Evolutionary conservation across 306 rosid genomes (phyloP).

Genomic region (Medicago lupulina): DNA sequence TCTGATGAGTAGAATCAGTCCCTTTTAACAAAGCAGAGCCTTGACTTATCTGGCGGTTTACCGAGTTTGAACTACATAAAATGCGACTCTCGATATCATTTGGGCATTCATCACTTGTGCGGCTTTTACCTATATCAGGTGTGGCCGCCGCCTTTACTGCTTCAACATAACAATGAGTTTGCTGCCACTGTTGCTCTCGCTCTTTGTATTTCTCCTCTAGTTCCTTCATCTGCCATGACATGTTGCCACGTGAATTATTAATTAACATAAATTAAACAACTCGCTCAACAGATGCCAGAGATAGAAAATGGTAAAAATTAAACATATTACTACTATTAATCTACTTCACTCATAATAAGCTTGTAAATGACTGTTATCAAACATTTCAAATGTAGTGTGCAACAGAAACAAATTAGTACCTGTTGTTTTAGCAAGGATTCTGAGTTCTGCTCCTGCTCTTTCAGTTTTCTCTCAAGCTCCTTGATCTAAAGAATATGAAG

Average conservation of each 20-base stretch:
- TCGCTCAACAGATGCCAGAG: background rate
- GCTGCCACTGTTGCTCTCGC: constrained; percentile 59
- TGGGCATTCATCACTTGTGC: constrained; percentile 51
- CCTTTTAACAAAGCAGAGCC: constrained; percentile 58
- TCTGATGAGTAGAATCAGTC: constrained; percentile 58
- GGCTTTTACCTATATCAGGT: constrained; percentile 52
- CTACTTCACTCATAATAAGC: background rate
- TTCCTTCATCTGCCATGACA: constrained; percentile 69
- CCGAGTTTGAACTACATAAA: constrained; percentile 60
- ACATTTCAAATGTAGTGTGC: background rate
- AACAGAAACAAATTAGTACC: constrained; percentile 48
- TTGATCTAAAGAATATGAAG: constrained; percentile 56
- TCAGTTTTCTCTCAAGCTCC: constrained; percentile 76
- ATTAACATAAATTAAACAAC: background rate
- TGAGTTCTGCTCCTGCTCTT: constrained; percentile 63
- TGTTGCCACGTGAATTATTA: constrained; percentile 11
- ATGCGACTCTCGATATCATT: constrained; percentile 61
- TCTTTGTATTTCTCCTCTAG: constrained; percentile 67
- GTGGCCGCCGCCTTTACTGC: constrained; percentile 50
- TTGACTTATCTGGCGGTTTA: constrained; percentile 55
- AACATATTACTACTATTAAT: background rate
- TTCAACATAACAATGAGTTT: constrained; percentile 50
- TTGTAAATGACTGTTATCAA: background rate
- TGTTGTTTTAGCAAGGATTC: constrained; percentile 63
- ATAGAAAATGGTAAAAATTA: background rate